Evolutionary conservation across 768 basidiomycete genomes (phyloP).

Genomic region (Cyclocybe aegerita): DNA sequence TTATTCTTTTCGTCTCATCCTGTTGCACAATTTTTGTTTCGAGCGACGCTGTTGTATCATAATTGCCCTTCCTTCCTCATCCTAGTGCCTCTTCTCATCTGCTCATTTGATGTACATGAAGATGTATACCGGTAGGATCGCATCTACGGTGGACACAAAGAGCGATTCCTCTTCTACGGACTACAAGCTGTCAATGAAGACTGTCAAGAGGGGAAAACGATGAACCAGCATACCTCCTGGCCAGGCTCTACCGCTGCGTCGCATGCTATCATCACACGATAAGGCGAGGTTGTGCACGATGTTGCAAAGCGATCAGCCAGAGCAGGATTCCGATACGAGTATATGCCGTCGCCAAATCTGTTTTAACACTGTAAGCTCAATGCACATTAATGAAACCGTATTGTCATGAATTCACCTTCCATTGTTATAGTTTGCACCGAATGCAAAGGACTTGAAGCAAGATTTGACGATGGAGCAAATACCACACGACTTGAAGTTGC

Average conservation of each 20-base stretch:
- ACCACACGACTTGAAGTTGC: slow-evolving; percentile 62
- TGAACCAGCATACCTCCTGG: slow-evolving; percentile 27
- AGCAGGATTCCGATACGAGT: slow-evolving; percentile 60
- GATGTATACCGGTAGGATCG: slow-evolving; percentile 56
- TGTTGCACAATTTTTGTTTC: neutral
- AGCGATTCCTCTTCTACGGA: slow-evolving; percentile 47
- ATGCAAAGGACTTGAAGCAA: slow-evolving; percentile 58
- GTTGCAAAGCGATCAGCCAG: slow-evolving; percentile 61
- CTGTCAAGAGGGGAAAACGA: too few species aligned
- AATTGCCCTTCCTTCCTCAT: too few species aligned
- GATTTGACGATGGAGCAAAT: slow-evolving; percentile 62
- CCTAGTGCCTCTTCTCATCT: slow-evolving; percentile 3
- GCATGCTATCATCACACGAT: slow-evolving; percentile 64
- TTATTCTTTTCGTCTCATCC: slow-evolving; percentile 2
- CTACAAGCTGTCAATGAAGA: too few species aligned
- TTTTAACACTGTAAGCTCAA: neutral
- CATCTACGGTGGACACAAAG: slow-evolving; percentile 53
- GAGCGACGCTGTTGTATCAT: too few species aligned
- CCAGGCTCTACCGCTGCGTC: slow-evolving; percentile 39
- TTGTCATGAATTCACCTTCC: slow-evolving; percentile 45
- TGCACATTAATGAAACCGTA: neutral
- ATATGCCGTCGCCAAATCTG: slow-evolving; percentile 64
- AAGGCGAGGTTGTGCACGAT: slow-evolving; percentile 65
- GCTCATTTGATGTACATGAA: slow-evolving; percentile 51
- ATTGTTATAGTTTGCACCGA: slow-evolving; percentile 50